phyloP scores from a whole-genome alignment of 2,329 filamentous ascomycete genomes.

The Eutypella sp. region DNA sequence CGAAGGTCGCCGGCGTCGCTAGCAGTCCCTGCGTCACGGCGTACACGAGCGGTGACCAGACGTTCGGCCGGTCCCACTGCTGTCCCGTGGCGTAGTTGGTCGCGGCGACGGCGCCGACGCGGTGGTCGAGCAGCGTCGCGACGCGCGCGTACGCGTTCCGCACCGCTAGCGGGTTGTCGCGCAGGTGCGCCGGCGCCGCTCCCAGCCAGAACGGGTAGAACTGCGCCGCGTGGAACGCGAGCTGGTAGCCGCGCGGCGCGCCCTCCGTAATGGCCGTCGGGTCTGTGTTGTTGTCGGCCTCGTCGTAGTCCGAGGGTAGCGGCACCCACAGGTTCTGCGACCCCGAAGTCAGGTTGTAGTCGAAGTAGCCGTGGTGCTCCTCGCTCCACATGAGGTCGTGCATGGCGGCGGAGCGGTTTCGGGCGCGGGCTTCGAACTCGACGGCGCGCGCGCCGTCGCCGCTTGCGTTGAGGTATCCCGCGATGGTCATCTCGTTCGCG shows the following conservation, averaged over 20 bases:
- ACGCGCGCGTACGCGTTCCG: conserved; percentile 50
- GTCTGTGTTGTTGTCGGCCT: conserved; percentile 43
- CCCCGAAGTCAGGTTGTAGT: conserved; percentile 60
- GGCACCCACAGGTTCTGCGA: conserved; percentile 52
- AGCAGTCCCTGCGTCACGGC: conserved; percentile 58
- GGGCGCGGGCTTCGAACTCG: conserved; percentile 45
- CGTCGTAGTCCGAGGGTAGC: conserved; percentile 19
- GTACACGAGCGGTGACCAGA: conserved; percentile 65
- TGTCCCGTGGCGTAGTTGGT: conserved; percentile 57
- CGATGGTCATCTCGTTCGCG: conserved; percentile 57
- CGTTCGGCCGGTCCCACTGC: conserved; percentile 68
- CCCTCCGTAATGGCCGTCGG: conserved; percentile 34
- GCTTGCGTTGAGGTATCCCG: conserved; percentile 45
- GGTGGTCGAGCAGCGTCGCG: conserved; percentile 43
- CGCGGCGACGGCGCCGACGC: conserved; percentile 54
- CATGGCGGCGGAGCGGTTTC: conserved; percentile 56
- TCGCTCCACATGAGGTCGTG: conserved; percentile 60
- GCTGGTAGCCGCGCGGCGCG: conserved; percentile 50
- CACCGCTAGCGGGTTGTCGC: conserved; percentile 54
- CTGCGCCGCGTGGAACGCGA: conserved; percentile 54
- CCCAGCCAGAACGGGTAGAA: conserved; percentile 68
- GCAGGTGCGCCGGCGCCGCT: conserved; percentile 52
- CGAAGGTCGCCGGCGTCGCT: conserved; percentile 53
- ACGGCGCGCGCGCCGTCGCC: conserved; percentile 47
- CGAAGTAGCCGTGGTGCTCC: conserved; percentile 59